These are phyloP conservation scores for Myxozyma mucilagina DNA, from an alignment of 805 yeast species.

Conservation along the genomic window DNA sequence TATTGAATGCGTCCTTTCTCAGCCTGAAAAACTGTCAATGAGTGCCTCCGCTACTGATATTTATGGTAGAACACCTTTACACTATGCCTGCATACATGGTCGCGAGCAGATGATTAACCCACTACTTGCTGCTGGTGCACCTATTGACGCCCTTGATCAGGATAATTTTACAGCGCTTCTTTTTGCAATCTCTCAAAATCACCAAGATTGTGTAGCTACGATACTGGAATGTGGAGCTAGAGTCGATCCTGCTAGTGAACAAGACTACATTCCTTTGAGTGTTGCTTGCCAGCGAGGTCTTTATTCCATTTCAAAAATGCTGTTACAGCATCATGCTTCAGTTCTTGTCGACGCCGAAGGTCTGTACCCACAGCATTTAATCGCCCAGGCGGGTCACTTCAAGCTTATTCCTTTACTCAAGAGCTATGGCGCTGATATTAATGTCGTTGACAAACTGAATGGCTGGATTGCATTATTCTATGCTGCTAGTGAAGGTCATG, in stretches of 20 bases:
- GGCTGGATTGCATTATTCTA: slow-evolving; percentile 94
- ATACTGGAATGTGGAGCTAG: slow-evolving; percentile 51
- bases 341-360: slow-evolving; percentile 77
- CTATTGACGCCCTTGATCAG: slow-evolving; percentile 42
- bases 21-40: slow-evolving; percentile 15
- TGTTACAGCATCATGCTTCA: slow-evolving; percentile 49
- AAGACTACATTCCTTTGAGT: slow-evolving; percentile 61
- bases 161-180: slow-evolving; percentile 72
- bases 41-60: slow-evolving; percentile 40
- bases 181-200: slow-evolving; percentile 70
- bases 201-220: slow-evolving; percentile 54
- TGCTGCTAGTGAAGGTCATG: slow-evolving; percentile 83
- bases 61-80: slow-evolving; percentile 79
- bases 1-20: slow-evolving; percentile 38
- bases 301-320: slow-evolving; percentile 62
- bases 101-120: slow-evolving; percentile 48
- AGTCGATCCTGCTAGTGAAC: slow-evolving; percentile 43
- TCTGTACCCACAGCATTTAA: slow-evolving; percentile 80
- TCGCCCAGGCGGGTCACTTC: slow-evolving; percentile 78
- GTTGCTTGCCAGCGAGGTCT: slow-evolving; percentile 88
- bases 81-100: slow-evolving; percentile 70
- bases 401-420: slow-evolving; percentile 63
- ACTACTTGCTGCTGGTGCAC: slow-evolving; percentile 45
- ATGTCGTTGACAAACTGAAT: slow-evolving; percentile 78
- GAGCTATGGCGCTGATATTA: slow-evolving; percentile 62